A percentile compares a stretch with the other conserved stretches of the same genome.
These are phyloP conservation scores for Pyracantha coccinea DNA, from an alignment of 331 rosid genomes.

Conservation along the genomic window DNA sequence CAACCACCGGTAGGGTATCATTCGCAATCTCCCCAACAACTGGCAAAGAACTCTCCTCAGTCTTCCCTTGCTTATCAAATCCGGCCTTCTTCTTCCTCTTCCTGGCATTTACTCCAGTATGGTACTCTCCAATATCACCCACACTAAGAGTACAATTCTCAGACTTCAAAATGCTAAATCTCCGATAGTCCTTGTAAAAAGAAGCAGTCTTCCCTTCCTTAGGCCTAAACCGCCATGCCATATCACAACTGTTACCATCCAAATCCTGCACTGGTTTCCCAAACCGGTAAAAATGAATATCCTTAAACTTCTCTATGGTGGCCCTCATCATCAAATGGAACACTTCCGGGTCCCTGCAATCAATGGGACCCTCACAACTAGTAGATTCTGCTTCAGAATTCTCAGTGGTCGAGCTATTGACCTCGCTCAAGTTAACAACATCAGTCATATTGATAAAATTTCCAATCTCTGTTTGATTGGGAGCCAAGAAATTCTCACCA, in stretches of 20 bases:
- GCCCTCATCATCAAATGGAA: conserved; percentile 91
- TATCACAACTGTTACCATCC: conserved; percentile 67
- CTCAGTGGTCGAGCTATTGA: conserved; percentile 5
- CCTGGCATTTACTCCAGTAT: conserved; percentile 77
- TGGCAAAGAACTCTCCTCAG: conserved; percentile 42
- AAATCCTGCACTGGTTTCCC: conserved; percentile 69
- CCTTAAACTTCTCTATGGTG: conserved; percentile 78
- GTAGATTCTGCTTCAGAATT: conserved; percentile 5
- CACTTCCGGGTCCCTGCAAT: conserved; percentile 85
- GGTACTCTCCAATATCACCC: conserved; percentile 76
- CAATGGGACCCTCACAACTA: conserved; percentile 56
- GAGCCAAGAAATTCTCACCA: conserved; percentile 92
- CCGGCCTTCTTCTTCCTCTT: conserved; percentile 74
- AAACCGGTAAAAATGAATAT: conserved; percentile 81
- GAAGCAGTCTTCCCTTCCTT: conserved; percentile 92
- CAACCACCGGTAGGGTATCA: conserved; percentile 74
- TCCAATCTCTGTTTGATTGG: conserved; percentile 65
- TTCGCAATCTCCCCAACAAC: conserved; percentile 82
- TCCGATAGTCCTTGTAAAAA: conserved; percentile 86
- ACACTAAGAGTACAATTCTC: conserved; percentile 61
- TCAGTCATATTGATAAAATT: conserved; percentile 55
- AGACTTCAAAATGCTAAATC: conserved; percentile 67
- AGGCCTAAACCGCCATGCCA: conserved; percentile 99
- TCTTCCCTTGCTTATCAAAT: conserved; percentile 46
- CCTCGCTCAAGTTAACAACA: conserved; percentile 32